Conservation (phyloP, 495 filamentous ascomycete genomes). For the Hyaloscypha hepaticicola region DNA sequence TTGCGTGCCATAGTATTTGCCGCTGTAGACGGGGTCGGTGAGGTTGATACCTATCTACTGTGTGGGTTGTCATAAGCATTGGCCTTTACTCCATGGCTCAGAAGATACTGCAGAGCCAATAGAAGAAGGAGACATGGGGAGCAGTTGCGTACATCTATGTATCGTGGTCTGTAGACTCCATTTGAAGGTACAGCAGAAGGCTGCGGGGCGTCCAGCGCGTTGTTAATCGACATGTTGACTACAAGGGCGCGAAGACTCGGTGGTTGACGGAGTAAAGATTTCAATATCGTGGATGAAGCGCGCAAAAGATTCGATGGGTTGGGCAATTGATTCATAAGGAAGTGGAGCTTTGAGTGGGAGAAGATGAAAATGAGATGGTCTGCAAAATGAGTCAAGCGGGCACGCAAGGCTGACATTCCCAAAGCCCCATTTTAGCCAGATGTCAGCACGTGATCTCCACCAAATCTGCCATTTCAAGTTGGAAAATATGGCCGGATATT, state of each 20-base stretch:
- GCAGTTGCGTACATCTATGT: constrained; percentile 22
- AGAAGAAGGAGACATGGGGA: neutral
- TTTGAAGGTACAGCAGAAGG: neutral
- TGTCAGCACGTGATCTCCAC: no score
- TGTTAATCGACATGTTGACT: constrained; percentile 12
- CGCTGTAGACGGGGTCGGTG: constrained; percentile 81
- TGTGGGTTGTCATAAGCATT: constrained; percentile 6
- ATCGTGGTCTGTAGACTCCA: constrained; percentile 15
- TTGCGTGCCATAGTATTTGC: constrained; percentile 78
- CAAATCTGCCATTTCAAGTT: no score
- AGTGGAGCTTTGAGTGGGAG: neutral
- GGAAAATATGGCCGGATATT: no score
- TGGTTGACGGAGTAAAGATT: neutral
- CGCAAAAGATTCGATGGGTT: neutral
- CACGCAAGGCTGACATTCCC: neutral
- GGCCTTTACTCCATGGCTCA: neutral
- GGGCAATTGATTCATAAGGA: constrained; percentile 2
- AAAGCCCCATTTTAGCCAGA: no score
- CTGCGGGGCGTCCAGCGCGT: neutral
- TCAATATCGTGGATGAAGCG: neutral
- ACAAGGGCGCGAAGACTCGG: neutral
- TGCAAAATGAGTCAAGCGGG: neutral
- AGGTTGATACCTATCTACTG: constrained; percentile 86
- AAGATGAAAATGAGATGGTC: neutral
- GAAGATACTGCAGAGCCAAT: neutral